Evolutionary conservation across 2,329 filamentous ascomycete genomes (phyloP), one percentile per base, ranked within the genome.

Genomic region (Trichophyton mentagrophytes): DNA sequence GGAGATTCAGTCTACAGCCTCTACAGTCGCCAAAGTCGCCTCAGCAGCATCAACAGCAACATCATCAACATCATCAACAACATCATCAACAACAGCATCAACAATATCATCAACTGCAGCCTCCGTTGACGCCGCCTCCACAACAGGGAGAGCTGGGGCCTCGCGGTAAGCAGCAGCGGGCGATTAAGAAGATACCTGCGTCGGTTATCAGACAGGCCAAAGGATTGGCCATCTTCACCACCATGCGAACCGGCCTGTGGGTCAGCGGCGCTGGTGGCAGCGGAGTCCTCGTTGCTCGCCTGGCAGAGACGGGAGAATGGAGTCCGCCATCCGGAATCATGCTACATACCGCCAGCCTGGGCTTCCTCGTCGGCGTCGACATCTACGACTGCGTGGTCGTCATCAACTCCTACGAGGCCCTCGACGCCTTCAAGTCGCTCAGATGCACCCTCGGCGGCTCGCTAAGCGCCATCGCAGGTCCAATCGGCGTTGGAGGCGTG

Each of bases 321-420:
- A 93, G 89, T 65, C 88, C 90, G 7, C 92, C 92, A 0, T 95
- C 89, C 0, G 91, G 89, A 56, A 90, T 97, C 65, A 82, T 96
- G 77, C 80, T 96, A 55, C 92, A 97, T 70, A 96, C 92, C 0
- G 84, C 89, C 0, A 90, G 88, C 0, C 80, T 96, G 38, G 92
- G 90, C 40, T 96, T 97, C 69, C 82, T 96, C 59, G 86, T 91
- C 4, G 92, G 91, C 1, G 87, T 96, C 46, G 92, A 97, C 70
- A 90, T 96, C 36, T 97, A 96, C 77, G 92, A 97, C 72, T 96
- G 91, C 69, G 88, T 97, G 13, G 82, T 96, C 7, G 88, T 96
- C 40, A 91, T 96, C 70, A 96, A 95, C 76, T 90, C 88, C 51
- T 84, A 88, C 53, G 82, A 89, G 61, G 90, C 90, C 5, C 77